phyloP scores from a whole-genome alignment of 805 yeast species.

The Limtongia smithiae region DNA sequence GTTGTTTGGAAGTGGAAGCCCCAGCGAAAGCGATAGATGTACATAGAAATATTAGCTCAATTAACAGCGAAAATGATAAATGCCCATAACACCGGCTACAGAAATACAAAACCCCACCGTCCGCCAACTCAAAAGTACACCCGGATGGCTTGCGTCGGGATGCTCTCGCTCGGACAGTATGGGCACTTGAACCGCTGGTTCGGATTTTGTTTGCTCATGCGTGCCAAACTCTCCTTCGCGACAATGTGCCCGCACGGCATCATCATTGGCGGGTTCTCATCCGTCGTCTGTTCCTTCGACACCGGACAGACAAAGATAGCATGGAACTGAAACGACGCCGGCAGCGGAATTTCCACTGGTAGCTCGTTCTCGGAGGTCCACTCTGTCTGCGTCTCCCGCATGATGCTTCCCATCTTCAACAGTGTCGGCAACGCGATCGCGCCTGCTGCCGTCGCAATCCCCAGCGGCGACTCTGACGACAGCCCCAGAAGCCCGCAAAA shows the following conservation, averaged over 20 bases:
- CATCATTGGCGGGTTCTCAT: slow-evolving; percentile 57
- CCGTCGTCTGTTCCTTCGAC: slow-evolving; percentile 61
- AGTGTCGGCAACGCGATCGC: slow-evolving; percentile 52
- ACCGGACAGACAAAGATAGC: slow-evolving; percentile 72
- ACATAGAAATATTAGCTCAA: background rate
- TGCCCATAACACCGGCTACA: background rate
- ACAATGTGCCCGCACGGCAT: slow-evolving; percentile 64
- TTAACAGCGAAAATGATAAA: background rate
- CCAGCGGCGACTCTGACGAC: slow-evolving; percentile 53
- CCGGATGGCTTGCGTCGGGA: slow-evolving; percentile 43
- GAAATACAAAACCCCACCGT: slow-evolving; percentile 5
- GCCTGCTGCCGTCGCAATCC: slow-evolving; percentile 50
- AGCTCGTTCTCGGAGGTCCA: slow-evolving; percentile 60
- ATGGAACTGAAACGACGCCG: slow-evolving; percentile 53
- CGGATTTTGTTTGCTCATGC: slow-evolving; percentile 43
- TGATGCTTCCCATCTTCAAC: slow-evolving; percentile 47
- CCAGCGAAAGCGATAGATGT: slow-evolving; percentile 38
- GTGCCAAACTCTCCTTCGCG: slow-evolving; percentile 51
- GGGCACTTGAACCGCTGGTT: slow-evolving; percentile 62
- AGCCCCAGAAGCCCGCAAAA: slow-evolving; percentile 50
- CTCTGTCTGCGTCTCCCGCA: slow-evolving; percentile 41
- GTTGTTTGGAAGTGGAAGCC: slow-evolving; percentile 80
- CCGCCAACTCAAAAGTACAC: slow-evolving; percentile 41
- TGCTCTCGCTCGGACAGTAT: slow-evolving; percentile 57
- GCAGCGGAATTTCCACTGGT: slow-evolving; percentile 59